phyloP scores from a whole-genome alignment of 2,329 filamentous ascomycete species.

The Didymella exigua region DNA sequence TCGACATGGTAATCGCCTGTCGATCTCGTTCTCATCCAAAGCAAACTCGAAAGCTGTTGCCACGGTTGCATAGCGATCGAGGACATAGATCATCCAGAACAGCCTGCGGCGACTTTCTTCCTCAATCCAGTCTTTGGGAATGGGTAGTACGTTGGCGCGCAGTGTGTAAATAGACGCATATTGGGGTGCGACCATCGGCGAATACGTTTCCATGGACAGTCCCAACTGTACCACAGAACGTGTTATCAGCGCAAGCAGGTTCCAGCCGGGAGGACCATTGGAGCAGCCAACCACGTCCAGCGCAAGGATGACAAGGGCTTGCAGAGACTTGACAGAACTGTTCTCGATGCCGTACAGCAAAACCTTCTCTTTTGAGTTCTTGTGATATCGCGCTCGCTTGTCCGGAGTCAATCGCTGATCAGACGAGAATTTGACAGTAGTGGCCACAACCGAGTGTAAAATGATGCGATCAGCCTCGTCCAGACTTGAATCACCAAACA shows the following conservation, averaged over 20 bases:
- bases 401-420: slow-evolving; percentile 76
- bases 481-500: slow-evolving; percentile 74
- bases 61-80: slow-evolving; percentile 89
- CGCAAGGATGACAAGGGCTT: slow-evolving; percentile 85
- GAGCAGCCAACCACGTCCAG: slow-evolving; percentile 84
- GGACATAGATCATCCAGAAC: slow-evolving; percentile 93
- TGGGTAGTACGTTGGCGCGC: slow-evolving; percentile 81
- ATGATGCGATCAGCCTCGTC: slow-evolving; percentile 83
- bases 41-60: slow-evolving; percentile 92
- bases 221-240: slow-evolving; percentile 88
- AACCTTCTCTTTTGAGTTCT: slow-evolving; percentile 82
- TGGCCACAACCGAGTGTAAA: slow-evolving; percentile 86
- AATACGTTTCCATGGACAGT: slow-evolving; percentile 80
- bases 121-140: slow-evolving; percentile 84
- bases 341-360: slow-evolving; percentile 87
- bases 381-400: slow-evolving; percentile 75
- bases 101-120: slow-evolving; percentile 83
- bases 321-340: slow-evolving; percentile 84
- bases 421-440: slow-evolving; percentile 81
- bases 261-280: slow-evolving; percentile 91
- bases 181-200: slow-evolving; percentile 75
- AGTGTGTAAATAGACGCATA: slow-evolving; percentile 89
- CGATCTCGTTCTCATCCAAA: slow-evolving; percentile 86
- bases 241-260: slow-evolving; percentile 85
- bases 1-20: slow-evolving; percentile 82